phyloP scores from a whole-genome alignment of 441 rosid genomes.

The Mallotus repandus region DNA sequence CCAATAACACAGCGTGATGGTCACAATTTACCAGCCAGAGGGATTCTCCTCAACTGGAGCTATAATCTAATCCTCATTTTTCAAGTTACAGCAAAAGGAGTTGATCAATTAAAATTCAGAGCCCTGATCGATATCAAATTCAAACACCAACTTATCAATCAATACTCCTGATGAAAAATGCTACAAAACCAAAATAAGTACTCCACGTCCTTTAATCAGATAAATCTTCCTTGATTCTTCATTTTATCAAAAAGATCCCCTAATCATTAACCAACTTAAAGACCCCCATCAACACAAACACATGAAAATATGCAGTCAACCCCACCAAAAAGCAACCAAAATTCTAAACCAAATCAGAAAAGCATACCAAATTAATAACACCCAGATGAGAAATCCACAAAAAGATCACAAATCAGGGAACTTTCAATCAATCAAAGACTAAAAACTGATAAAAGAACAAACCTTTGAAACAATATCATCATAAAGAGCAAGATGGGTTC shows the following conservation, averaged over 20 bases:
- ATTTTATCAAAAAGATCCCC: conserved; percentile 2
- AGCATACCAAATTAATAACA: conserved; percentile 19
- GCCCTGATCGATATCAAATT: background rate
- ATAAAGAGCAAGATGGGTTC: conserved; percentile 74
- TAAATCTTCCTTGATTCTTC: background rate
- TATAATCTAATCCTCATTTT: conserved; percentile 13
- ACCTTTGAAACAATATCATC: conserved; percentile 91
- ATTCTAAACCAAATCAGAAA: background rate
- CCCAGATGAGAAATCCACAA: conserved; percentile 30
- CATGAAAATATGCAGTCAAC: conserved; percentile 6
- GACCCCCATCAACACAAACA: background rate
- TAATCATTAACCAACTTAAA: background rate
- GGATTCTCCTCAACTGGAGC: background rate
- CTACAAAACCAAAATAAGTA: background rate
- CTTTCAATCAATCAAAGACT: background rate
- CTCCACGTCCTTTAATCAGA: background rate
- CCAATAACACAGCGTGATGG: background rate
- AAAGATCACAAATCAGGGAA: conserved; percentile 7
- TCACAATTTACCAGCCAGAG: background rate
- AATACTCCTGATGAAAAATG: conserved; percentile 1
- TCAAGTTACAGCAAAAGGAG: conserved; percentile 1
- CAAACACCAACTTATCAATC: background rate
- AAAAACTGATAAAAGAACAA: conserved; percentile 21
- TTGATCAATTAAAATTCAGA: conserved; percentile 10
- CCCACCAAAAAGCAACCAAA: conserved; percentile 6